phyloP scores from a whole-genome alignment of 805 yeast species.

The Jamesozyma piceae region DNA sequence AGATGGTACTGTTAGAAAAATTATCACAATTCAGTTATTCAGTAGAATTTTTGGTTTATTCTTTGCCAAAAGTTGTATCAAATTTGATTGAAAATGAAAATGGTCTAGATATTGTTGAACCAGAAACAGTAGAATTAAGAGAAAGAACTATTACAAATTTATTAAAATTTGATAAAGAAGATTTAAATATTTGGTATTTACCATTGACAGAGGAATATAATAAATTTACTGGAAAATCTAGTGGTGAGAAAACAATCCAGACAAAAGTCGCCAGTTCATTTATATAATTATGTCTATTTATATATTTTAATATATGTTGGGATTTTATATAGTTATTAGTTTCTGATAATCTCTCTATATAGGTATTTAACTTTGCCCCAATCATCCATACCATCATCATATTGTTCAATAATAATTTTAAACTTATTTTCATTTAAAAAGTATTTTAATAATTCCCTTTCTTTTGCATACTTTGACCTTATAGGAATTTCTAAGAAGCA shows the following conservation, averaged over 20 bases:
- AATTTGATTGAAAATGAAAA: constrained; percentile 14
- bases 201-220: constrained; percentile 17
- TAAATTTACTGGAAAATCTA: constrained; percentile 1
- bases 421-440: constrained; percentile 34
- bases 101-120: constrained; percentile 14
- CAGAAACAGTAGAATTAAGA: constrained; percentile 21
- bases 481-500: constrained; percentile 72
- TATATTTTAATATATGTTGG: background rate
- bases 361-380: constrained; percentile 65
- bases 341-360: constrained; percentile 29
- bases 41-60: constrained; percentile 10
- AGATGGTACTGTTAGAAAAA: constrained; percentile 23
- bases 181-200: constrained; percentile 19
- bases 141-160: constrained; percentile 18
- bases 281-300: background rate
- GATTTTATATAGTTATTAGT: background rate
- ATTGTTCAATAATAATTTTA: constrained; percentile 29
- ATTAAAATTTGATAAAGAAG: constrained; percentile 9
- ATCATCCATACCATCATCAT: constrained; percentile 71
- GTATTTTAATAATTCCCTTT: constrained; percentile 52
- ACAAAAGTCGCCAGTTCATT: constrained; percentile 10
- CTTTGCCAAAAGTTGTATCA: constrained; percentile 22
- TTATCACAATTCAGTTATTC: constrained; percentile 17
- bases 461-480: constrained; percentile 54
- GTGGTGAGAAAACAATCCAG: background rate